Evolutionary conservation across 352 stramenopile genomes (phyloP).

Genomic region (Proteromonas lacertae): DNA sequence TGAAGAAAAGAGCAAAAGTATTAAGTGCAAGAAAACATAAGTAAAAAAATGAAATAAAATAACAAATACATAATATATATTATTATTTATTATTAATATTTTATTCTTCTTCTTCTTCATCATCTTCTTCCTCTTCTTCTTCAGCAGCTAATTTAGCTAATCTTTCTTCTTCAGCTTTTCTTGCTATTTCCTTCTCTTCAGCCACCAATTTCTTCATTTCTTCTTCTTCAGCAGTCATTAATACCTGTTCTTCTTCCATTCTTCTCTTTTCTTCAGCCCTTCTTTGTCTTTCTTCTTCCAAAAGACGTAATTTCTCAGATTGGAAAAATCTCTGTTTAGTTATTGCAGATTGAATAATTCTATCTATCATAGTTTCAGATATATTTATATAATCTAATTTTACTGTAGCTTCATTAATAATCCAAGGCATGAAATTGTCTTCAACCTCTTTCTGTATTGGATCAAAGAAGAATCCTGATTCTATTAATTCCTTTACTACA

Average conservation of each 20-base stretch:
- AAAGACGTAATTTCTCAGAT: no score
- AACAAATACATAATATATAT: no score
- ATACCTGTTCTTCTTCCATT: conserved; percentile 6
- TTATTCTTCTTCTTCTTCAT: conserved; percentile 2
- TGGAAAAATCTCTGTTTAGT: conserved; percentile 9
- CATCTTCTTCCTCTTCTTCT: conserved; percentile 9
- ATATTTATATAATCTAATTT: background rate
- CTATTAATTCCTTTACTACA: conserved; percentile 41
- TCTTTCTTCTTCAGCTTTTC: conserved; percentile 15
- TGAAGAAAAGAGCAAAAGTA: conserved; percentile 42
- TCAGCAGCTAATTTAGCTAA: conserved; percentile 8
- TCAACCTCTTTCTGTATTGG: conserved; percentile 35
- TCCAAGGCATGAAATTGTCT: conserved; percentile 27
- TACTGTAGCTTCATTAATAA: conserved; percentile 9
- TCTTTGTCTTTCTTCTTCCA: conserved; percentile 3
- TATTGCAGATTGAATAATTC: conserved; percentile 7
- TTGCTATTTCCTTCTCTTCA: conserved; percentile 16
- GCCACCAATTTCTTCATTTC: conserved; percentile 4
- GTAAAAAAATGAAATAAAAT: no score
- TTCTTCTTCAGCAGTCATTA: conserved; percentile 2
- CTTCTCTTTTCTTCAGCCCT: conserved; percentile 1
- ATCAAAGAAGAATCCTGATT: conserved; percentile 46
- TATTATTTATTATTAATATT: no score
- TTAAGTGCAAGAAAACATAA: no score
- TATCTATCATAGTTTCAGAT: conserved; percentile 4